These are phyloP conservation scores for Prunus kanzakura DNA, from an alignment of 306 rosid species.

Conservation along the genomic window DNA sequence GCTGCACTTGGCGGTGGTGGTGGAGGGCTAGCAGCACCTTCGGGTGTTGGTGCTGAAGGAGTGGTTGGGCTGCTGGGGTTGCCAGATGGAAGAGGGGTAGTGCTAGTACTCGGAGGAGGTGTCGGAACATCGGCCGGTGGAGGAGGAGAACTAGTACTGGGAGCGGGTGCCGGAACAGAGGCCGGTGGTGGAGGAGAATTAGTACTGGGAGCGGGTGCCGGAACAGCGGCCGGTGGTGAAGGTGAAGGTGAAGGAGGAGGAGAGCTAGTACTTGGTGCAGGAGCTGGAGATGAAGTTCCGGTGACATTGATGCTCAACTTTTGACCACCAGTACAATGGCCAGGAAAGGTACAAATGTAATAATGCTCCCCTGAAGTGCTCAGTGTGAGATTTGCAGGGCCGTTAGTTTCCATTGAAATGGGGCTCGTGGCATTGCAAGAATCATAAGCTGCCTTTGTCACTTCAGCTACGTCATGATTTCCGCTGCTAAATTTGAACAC, in stretches of 20 bases:
- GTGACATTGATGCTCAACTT: conserved; percentile 50
- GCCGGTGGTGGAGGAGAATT: not conserved
- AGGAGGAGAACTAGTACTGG: not conserved
- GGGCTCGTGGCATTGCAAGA: conserved; percentile 32
- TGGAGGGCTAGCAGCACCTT: not conserved
- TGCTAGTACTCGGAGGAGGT: conserved; percentile 7
- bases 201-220: conserved; percentile 17
- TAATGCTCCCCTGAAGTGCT: conserved; percentile 45
- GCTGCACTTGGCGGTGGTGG: conserved; percentile 37
- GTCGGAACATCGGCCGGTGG: not conserved
- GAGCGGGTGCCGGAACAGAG: conserved; percentile 21
- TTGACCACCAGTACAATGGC: conserved; percentile 54
- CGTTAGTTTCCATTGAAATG: not conserved
- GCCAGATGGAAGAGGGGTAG: conserved; percentile 15
- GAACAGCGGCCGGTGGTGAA: conserved; percentile 8
- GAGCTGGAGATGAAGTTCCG: conserved; percentile 38
- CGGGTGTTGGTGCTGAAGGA: conserved; percentile 33
- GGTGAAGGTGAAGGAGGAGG: conserved; percentile 20
- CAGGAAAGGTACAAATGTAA: conserved; percentile 43
- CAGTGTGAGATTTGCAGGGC: conserved; percentile 44
- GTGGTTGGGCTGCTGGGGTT: conserved; percentile 19
- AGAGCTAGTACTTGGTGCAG: conserved; percentile 26
- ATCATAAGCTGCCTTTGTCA: conserved; percentile 50
- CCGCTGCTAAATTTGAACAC: conserved; percentile 48
- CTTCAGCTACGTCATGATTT: conserved; percentile 45